Evolutionary conservation across 495 filamentous ascomycete genomes (phyloP).

Genomic region (Copromyces sp.): DNA sequence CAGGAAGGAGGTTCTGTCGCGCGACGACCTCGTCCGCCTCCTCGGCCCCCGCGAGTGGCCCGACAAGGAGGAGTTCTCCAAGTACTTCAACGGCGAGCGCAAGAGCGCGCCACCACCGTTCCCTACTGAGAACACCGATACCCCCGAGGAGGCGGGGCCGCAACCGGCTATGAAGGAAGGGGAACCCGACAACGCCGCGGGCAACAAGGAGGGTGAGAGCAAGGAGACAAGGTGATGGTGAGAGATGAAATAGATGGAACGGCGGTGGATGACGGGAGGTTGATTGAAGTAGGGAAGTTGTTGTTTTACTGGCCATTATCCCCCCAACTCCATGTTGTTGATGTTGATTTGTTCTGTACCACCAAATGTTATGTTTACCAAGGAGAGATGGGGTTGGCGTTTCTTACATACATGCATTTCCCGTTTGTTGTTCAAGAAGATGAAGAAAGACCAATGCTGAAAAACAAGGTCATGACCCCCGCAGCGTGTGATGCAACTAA

Average conservation of each 20-base stretch:
- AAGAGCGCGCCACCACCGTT: conserved; percentile 45
- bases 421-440: neutral
- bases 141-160: conserved; percentile 9
- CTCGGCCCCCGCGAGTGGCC: conserved; percentile 73
- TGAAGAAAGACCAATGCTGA: neutral
- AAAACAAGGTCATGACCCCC: neutral
- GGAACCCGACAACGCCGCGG: neutral
- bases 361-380: neutral
- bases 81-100: conserved; percentile 65
- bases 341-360: neutral
- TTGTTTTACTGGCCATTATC: neutral
- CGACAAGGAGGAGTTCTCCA: conserved; percentile 78
- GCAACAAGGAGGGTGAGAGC: conserved; percentile 5
- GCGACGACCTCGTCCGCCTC: conserved; percentile 85
- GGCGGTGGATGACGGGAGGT: neutral
- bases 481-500: neutral
- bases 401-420: neutral
- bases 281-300: neutral
- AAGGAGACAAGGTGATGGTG: neutral
- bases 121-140: conserved; percentile 34
- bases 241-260: neutral
- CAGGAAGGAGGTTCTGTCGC: conserved; percentile 75
- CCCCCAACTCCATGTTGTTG: neutral
- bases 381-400: neutral
- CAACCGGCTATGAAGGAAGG: conserved; percentile 15